Conservation (phyloP, 257 asterid species). For the Paraleonurus japonicus region DNA sequence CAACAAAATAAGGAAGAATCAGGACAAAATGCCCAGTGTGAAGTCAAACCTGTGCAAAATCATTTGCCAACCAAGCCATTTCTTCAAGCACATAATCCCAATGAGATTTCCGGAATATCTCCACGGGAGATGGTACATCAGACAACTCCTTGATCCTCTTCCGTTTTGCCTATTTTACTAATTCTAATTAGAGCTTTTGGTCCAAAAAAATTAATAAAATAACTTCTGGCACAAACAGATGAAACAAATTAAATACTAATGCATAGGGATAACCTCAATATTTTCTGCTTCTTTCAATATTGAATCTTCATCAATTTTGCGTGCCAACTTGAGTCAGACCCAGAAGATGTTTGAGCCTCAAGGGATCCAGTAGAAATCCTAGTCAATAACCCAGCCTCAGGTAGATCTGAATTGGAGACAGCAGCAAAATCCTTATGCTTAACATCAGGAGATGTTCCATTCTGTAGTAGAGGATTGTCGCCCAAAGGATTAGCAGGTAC, state of each 20-base stretch:
- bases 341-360: slow-evolving; percentile 43
- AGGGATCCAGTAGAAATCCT: no score
- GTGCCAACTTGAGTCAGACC: slow-evolving; percentile 33
- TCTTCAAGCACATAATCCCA: slow-evolving; percentile 98
- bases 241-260: slow-evolving; percentile 16
- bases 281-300: slow-evolving; percentile 79
- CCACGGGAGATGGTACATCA: slow-evolving; percentile 41
- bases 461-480: slow-evolving; percentile 30
- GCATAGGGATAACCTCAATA: slow-evolving; percentile 63
- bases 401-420: slow-evolving; percentile 34
- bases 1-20: slow-evolving; percentile 13
- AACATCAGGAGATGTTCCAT: slow-evolving; percentile 34
- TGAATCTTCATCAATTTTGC: slow-evolving; percentile 68
- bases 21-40: slow-evolving; percentile 3
- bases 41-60: slow-evolving; percentile 84
- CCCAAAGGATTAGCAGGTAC: slow-evolving; percentile 24
- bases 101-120: slow-evolving; percentile 57
- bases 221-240: slow-evolving; percentile 21
- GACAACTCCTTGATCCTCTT: slow-evolving; percentile 73
- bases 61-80: slow-evolving; percentile 97
- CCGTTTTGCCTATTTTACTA: slow-evolving; percentile 71
- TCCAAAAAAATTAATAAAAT: slow-evolving; percentile 19
- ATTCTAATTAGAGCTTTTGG: slow-evolving; percentile 36
- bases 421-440: slow-evolving; percentile 35
- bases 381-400: no score